Evolutionary conservation across 2,329 filamentous ascomycete species (phyloP).

Genomic region (Stachybotrys echinatus): DNA sequence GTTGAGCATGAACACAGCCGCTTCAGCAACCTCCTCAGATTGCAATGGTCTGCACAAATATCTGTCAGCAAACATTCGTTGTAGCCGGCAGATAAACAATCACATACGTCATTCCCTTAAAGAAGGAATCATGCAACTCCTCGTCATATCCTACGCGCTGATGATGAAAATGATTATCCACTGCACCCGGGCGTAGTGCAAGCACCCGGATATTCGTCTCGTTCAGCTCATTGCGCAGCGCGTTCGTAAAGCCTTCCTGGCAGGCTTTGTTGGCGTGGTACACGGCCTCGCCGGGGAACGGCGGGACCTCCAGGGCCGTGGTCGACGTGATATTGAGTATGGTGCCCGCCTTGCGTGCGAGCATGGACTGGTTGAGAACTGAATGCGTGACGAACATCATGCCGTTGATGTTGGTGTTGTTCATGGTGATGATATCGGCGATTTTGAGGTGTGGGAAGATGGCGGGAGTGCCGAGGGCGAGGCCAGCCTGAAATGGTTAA

Average conservation of each 20-base stretch:
- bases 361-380: constrained; percentile 37
- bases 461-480: constrained; percentile 39
- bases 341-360: constrained; percentile 30
- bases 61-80: background rate
- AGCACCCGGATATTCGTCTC: constrained; percentile 42
- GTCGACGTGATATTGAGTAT: constrained; percentile 43
- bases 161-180: constrained; percentile 42
- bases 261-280: constrained; percentile 41
- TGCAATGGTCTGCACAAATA: constrained; percentile 31
- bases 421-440: constrained; percentile 36
- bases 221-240: constrained; percentile 38
- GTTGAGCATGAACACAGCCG: constrained; percentile 35
- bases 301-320: constrained; percentile 40
- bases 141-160: constrained; percentile 38
- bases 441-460: constrained; percentile 35
- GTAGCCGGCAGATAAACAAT: background rate
- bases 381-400: constrained; percentile 39
- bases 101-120: constrained; percentile 27
- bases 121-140: constrained; percentile 33
- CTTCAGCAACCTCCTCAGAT: constrained; percentile 35
- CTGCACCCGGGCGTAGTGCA: constrained; percentile 39
- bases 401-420: constrained; percentile 41
- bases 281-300: constrained; percentile 42
- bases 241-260: constrained; percentile 44
- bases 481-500: constrained; percentile 16